Base-by-base conservation (phyloP, 805 yeast species). In the Candida sphagnicola region DNA sequence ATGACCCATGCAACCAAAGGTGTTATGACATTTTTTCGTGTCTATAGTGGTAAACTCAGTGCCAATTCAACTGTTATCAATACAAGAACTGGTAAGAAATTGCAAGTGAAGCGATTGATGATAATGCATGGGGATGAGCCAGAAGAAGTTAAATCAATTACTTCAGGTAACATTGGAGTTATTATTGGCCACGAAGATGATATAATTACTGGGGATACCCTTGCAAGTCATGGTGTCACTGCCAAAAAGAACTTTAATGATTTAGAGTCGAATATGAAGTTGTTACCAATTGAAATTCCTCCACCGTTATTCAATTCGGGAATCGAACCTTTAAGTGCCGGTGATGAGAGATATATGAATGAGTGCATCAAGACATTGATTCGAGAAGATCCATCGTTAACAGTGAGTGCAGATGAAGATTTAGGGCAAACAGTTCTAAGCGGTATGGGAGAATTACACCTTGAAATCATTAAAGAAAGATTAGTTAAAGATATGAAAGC, bases 361-460 rank as follows among this genome's bases (percentile, higher is more conserved):
- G 73, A 77, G 4, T 82, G 95, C 3, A 67, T 93, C 33, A 66
- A 68, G 8, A 65, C 77, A 1, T 60, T 93, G 30, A 59, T 85
- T n/a, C 72, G 84, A 38, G 98, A 93, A 54, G 99, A 93, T 53
- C 99, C 99, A 3, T 85, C 95, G 35, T 68, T 93, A 44, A 75
- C 78, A 21, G 74, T 87, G 5, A 61, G 77, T 3, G 74, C 70
- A 35, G 86, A 93, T 57, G 90, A 87, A 42, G 98, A 91, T 49
- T 70, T 87, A 40, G 95, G 93, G 5, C 97, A 93, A 62, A 81
- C 90, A 2, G 75, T 90, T 18, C 61, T 93, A 21, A 81, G 95
- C 14, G 99, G 99, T 23, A 91, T 91, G 98, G 99, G 99, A 29
- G 98, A 93, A 54, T 70, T 93, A 34, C 99, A 93, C 62, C 70